Evolutionary conservation across 495 filamentous ascomycete genomes (phyloP).

Genomic region (Penicillium herquei): DNA sequence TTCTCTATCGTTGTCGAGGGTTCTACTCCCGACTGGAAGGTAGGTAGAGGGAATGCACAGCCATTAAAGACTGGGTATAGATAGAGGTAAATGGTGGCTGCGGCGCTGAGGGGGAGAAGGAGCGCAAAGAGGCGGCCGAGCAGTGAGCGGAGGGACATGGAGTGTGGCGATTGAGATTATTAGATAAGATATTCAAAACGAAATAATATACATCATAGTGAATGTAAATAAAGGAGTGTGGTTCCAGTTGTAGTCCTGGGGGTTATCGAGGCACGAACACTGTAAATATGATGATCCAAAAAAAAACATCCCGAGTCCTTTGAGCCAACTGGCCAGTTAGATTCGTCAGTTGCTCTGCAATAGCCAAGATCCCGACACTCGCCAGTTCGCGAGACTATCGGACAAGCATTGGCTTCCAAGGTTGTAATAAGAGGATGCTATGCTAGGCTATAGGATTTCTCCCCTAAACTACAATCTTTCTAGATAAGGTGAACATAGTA

Average conservation of each 20-base stretch:
- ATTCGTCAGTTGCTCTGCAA: too few species aligned
- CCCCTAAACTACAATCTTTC: too few species aligned
- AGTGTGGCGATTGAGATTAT: constrained; percentile 9
- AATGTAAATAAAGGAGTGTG: constrained; percentile 5
- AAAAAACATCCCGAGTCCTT: too few species aligned
- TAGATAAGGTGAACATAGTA: too few species aligned
- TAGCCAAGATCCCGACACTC: too few species aligned
- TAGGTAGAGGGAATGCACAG: constrained; percentile 76
- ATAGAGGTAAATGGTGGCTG: constrained; percentile 76
- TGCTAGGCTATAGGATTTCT: too few species aligned
- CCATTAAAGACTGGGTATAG: constrained; percentile 78
- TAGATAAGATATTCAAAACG: constrained; percentile 11
- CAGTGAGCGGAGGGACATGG: constrained; percentile 56
- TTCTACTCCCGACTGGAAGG: constrained; percentile 6
- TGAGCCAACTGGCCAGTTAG: too few species aligned
- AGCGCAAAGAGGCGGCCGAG: constrained; percentile 61
- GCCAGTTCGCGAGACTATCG: too few species aligned
- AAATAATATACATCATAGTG: constrained; percentile 23
- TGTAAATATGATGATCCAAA: too few species aligned
- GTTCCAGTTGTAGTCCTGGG: neutral
- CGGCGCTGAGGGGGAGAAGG: constrained; percentile 67
- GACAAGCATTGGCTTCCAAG: too few species aligned
- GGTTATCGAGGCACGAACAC: neutral
- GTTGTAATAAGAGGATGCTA: too few species aligned
- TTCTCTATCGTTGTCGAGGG: constrained; percentile 8